phyloP scores from a whole-genome alignment of 306 rosid species.

The Vigna nakashimae region DNA sequence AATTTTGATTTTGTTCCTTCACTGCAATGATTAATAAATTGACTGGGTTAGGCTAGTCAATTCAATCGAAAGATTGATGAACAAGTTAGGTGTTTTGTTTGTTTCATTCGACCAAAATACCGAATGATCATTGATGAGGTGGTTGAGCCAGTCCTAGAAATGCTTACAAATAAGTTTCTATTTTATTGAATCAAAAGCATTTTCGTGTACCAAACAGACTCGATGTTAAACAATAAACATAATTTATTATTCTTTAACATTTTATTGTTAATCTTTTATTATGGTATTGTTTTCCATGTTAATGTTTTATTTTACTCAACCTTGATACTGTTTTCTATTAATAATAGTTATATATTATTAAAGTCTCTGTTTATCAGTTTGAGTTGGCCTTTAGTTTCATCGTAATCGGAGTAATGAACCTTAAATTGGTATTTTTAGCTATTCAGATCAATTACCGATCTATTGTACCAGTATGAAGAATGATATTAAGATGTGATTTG shows the following conservation, averaged over 20 bases:
- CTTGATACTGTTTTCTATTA: background rate
- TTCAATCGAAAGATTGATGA: background rate
- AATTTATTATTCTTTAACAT: background rate
- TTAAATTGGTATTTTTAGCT: background rate
- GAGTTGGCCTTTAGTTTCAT: background rate
- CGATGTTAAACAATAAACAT: background rate
- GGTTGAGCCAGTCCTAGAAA: background rate
- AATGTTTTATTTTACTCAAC: background rate
- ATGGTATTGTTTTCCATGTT: background rate
- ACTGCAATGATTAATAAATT: background rate
- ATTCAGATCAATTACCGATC: background rate
- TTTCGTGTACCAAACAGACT: background rate
- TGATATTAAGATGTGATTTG: background rate
- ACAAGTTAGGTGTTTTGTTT: background rate
- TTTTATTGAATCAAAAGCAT: background rate
- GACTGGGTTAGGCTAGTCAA: background rate
- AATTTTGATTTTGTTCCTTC: conserved; percentile 20
- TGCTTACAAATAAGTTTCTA: background rate
- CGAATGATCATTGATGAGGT: background rate
- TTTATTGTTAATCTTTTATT: background rate
- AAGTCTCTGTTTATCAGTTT: background rate
- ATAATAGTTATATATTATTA: background rate
- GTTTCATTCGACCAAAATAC: background rate
- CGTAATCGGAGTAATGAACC: background rate
- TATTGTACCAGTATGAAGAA: background rate